phyloP scores from a whole-genome alignment of 2,329 filamentous ascomycete species.

The Juglanconis oblonga region DNA sequence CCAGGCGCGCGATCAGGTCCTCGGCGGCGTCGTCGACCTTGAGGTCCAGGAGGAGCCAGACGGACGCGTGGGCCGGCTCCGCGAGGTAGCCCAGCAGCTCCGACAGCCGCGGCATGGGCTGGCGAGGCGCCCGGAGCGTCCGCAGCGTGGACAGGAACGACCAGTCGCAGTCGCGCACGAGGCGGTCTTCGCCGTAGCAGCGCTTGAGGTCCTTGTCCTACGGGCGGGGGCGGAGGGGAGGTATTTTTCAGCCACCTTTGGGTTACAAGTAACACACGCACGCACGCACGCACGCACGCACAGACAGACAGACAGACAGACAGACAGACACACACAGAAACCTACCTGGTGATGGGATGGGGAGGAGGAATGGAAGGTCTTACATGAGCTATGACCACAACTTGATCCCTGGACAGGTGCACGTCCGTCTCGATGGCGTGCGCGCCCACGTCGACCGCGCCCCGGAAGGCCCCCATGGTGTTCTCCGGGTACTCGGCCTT shows the following conservation, averaged over 20 bases:
- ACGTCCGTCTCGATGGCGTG: slow-evolving; percentile 88
- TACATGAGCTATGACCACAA: slow-evolving; percentile 83
- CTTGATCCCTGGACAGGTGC: slow-evolving; percentile 76
- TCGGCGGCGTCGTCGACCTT: slow-evolving; percentile 77
- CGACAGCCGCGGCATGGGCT: slow-evolving; percentile 68
- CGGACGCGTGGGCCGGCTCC: slow-evolving; percentile 58
- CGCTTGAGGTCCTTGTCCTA: slow-evolving; percentile 69
- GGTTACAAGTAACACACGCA: too few species aligned
- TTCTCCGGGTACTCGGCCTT: slow-evolving; percentile 82
- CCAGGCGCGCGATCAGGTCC: slow-evolving; percentile 68
- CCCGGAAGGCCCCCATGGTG: slow-evolving; percentile 73
- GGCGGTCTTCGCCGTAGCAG: slow-evolving; percentile 74
- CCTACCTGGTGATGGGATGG: background rate
- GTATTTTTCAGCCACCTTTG: background rate
- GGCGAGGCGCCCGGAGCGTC: slow-evolving; percentile 64
- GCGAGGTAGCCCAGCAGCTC: slow-evolving; percentile 74
- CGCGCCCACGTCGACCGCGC: slow-evolving; percentile 69
- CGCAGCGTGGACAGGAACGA: slow-evolving; percentile 64
- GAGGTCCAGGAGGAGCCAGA: slow-evolving; percentile 86
- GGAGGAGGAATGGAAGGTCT: slow-evolving; percentile 20
- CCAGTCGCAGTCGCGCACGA: slow-evolving; percentile 76
- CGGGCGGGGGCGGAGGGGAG: slow-evolving; percentile 35
- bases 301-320: background rate
- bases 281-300: background rate
- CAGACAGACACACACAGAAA: background rate